phyloP scores from a whole-genome alignment of 106 monocot species.

The Apostasia shenzhenica region DNA sequence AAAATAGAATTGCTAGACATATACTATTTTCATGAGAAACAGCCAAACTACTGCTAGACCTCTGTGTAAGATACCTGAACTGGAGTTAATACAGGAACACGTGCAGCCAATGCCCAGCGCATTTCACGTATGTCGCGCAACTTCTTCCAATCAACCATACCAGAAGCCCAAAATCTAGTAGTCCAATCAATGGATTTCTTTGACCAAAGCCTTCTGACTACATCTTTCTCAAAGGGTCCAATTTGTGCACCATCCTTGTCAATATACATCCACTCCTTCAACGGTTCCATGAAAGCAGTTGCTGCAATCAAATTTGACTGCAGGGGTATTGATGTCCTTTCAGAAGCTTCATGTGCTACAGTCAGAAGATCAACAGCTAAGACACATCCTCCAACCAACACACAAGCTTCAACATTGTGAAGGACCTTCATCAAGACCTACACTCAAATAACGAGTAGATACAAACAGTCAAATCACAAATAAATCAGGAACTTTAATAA shows the following conservation, averaged over 20 bases:
- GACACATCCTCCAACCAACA: conserved; percentile 94
- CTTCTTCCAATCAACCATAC: conserved; percentile 93
- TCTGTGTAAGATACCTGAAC: conserved; percentile 49
- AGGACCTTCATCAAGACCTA: conserved; percentile 90
- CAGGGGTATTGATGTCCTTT: conserved; percentile 88
- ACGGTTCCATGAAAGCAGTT: conserved; percentile 95
- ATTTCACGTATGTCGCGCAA: conserved; percentile 96
- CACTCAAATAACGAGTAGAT: conserved; percentile 2
- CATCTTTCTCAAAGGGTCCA: conserved; percentile 95
- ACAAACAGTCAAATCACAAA: neutral
- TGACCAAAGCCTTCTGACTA: conserved; percentile 83
- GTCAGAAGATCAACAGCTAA: conserved; percentile 92
- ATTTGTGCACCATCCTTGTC: conserved; percentile 67
- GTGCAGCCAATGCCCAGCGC: conserved; percentile 77
- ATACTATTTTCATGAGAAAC: no score
- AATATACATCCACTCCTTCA: conserved; percentile 96
- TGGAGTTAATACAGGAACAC: conserved; percentile 86
- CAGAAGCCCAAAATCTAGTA: conserved; percentile 89
- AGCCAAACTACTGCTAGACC: no score
- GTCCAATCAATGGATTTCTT: conserved; percentile 88
- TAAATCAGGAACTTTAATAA: neutral
- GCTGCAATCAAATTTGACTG: conserved; percentile 98
- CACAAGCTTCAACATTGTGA: conserved; percentile 84
- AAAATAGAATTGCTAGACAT: no score
- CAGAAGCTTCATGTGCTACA: conserved; percentile 85